These are phyloP conservation scores for Colletotrichum sojae DNA, from an alignment of 2,329 filamentous ascomycete genomes.

Conservation along the genomic window DNA sequence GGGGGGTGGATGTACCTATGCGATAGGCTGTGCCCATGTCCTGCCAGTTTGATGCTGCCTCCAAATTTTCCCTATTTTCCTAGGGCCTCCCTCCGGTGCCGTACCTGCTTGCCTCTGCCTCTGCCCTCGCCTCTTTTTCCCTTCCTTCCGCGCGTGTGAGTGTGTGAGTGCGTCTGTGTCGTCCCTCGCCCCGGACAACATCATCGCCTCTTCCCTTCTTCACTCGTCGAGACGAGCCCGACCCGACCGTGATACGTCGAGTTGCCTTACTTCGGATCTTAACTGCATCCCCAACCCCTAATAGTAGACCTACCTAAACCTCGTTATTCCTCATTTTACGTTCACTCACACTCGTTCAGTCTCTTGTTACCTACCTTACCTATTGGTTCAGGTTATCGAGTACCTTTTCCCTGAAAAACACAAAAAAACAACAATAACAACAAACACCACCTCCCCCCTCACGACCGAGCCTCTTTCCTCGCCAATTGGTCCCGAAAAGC, in stretches of 20 bases:
- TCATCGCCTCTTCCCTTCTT: constrained; percentile 24
- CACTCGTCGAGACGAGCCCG: constrained; percentile 27
- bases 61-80: constrained; percentile 35
- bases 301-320: constrained; percentile 35
- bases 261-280: constrained; percentile 25
- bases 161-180: constrained; percentile 30
- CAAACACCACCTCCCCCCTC: background rate
- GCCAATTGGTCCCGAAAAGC: background rate
- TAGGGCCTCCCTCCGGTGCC: constrained; percentile 34
- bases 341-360: constrained; percentile 37
- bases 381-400: constrained; percentile 12
- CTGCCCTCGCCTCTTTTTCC: constrained; percentile 16
- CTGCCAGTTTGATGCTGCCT: constrained; percentile 21
- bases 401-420: constrained; percentile 8
- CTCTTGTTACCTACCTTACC: constrained; percentile 12
- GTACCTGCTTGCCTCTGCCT: constrained; percentile 16
- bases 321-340: constrained; percentile 1
- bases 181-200: constrained; percentile 24
- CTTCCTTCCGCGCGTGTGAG: constrained; percentile 23
- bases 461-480: constrained; percentile 28
- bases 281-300: constrained; percentile 24
- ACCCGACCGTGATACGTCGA: constrained; percentile 22
- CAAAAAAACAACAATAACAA: background rate
- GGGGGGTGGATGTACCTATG: constrained; percentile 11
- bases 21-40: constrained; percentile 40